Conservation (phyloP, 148 eudicot genomes). For the Rhododendron ferrugineum region DNA sequence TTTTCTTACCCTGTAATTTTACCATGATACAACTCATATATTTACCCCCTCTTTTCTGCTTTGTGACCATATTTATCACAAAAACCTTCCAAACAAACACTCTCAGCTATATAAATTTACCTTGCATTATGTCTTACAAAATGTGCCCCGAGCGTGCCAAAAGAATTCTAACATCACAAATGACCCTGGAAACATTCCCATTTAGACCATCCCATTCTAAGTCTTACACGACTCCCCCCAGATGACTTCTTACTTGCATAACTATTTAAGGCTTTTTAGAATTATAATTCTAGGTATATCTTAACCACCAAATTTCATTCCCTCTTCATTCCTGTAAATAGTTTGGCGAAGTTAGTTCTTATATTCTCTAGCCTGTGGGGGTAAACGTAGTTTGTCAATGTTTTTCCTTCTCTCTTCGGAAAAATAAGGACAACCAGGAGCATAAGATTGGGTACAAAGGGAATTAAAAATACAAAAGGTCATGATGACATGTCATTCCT, state of each 20-base stretch:
- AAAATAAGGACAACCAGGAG: background rate
- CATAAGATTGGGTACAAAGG: background rate
- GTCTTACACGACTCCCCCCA: background rate
- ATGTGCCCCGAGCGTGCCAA: background rate
- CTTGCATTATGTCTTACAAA: background rate
- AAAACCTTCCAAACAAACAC: background rate
- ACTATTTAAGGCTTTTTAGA: background rate
- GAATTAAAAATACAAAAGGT: background rate
- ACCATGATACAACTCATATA: background rate
- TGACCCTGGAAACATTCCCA: background rate
- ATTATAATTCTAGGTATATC: background rate
- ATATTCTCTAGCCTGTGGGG: background rate
- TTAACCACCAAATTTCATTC: background rate
- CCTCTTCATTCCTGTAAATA: background rate
- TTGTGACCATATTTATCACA: background rate
- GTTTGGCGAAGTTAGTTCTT: background rate
- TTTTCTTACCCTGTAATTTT: background rate
- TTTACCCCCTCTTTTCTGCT: background rate
- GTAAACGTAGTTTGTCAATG: background rate
- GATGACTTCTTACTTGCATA: background rate
- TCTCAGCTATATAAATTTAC: background rate
- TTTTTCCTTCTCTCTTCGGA: background rate
- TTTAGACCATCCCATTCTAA: background rate
- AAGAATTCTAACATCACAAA: background rate
- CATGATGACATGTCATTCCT: background rate